Evolutionary conservation across 495 filamentous ascomycete species (phyloP).

Genomic region (Achaetomiella virescens): DNA sequence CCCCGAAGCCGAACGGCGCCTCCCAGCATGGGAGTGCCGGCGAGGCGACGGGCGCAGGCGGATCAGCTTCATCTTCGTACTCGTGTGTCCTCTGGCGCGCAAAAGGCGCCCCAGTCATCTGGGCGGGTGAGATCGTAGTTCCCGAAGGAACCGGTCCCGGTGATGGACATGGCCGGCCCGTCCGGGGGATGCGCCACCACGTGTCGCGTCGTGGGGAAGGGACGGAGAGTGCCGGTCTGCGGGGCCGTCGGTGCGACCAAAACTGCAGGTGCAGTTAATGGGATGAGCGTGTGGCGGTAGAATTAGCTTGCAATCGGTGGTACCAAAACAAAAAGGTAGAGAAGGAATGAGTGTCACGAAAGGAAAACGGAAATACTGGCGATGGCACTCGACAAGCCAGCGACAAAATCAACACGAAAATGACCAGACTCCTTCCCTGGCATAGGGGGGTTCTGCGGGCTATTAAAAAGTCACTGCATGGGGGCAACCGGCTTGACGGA

Average conservation of each 20-base stretch:
- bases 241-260: background rate
- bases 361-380: background rate
- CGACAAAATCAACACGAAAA: conserved; percentile 1
- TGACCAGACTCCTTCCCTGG: background rate
- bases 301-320: background rate
- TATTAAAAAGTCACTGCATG: conserved; percentile 8
- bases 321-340: background rate
- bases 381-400: background rate
- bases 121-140: conserved; percentile 43
- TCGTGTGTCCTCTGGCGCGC: conserved; percentile 23
- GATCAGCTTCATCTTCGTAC: background rate
- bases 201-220: background rate
- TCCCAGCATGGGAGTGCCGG: conserved; percentile 18
- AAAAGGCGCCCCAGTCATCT: conserved; percentile 26
- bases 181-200: conserved; percentile 1
- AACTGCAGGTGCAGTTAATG: background rate
- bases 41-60: conserved; percentile 13
- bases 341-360: conserved; percentile 14
- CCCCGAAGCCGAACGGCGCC: conserved; percentile 32
- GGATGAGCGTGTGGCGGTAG: background rate
- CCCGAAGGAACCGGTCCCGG: conserved; percentile 36
- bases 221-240: background rate
- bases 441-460: background rate
- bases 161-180: conserved; percentile 34
- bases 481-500: conserved; percentile 5